A percentile compares a stretch with the other conserved stretches of the same genome.
Conservation (phyloP, 2,329 filamentous ascomycete species). For the Fusarium xylarioides region DNA sequence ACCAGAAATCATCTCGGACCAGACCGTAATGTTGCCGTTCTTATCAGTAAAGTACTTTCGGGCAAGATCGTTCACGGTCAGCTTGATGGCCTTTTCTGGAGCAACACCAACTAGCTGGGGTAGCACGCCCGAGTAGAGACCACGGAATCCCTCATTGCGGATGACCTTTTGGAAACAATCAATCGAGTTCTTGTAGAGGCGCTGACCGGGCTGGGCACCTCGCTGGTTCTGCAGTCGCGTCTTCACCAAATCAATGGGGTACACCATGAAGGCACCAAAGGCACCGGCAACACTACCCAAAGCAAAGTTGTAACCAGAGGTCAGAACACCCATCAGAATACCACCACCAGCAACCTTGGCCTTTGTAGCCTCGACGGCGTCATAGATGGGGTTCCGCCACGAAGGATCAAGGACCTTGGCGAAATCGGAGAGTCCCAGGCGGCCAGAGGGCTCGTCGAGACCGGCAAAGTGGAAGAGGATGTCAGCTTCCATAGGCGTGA, state of each 20-base stretch:
- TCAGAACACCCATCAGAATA: slow-evolving; percentile 66
- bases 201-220: slow-evolving; percentile 80
- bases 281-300: slow-evolving; percentile 92
- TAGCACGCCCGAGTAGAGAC: slow-evolving; percentile 92
- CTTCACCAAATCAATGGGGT: slow-evolving; percentile 98
- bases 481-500: slow-evolving; percentile 98
- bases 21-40: slow-evolving; percentile 75
- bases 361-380: slow-evolving; percentile 59
- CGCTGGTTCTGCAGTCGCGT: slow-evolving; percentile 98
- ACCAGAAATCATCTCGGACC: slow-evolving; percentile 85
- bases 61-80: slow-evolving; percentile 96
- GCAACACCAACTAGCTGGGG: slow-evolving; percentile 97
- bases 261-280: slow-evolving; percentile 99
- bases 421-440: slow-evolving; percentile 85
- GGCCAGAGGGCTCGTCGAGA: slow-evolving; percentile 86
- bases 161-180: slow-evolving; percentile 96
- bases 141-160: slow-evolving; percentile 87
- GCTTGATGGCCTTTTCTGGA: slow-evolving; percentile 99
- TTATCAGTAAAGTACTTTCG: slow-evolving; percentile 79
- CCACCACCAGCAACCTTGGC: slow-evolving; percentile 40
- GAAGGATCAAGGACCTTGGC: slow-evolving; percentile 93
- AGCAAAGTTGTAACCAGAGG: slow-evolving; percentile 89
- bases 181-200: slow-evolving; percentile 95
- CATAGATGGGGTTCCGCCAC: slow-evolving; percentile 75
- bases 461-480: slow-evolving; percentile 99